These are phyloP conservation scores for Podospora pseudopauciseta DNA, from an alignment of 495 filamentous ascomycete species.

Conservation along the genomic window DNA sequence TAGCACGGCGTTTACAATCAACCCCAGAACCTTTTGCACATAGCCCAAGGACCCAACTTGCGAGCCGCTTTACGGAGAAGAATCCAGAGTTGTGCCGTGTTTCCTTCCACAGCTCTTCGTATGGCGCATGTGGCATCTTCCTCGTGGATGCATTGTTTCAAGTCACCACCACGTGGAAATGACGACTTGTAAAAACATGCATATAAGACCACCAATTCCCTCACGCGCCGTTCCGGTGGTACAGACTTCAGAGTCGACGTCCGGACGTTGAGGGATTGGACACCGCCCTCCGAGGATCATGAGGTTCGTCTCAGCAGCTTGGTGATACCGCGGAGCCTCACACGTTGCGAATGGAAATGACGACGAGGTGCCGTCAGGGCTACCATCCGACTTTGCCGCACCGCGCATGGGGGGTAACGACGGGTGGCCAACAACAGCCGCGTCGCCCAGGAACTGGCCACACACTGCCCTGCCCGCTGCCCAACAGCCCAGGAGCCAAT, in stretches of 20 bases:
- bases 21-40: too few relatives aligned
- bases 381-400: slow-evolving; percentile 1
- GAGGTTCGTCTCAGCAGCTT: background rate
- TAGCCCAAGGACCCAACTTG: too few relatives aligned
- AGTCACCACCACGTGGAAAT: background rate
- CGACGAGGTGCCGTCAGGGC: background rate
- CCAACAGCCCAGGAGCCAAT: background rate
- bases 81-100: too few relatives aligned
- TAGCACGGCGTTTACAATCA: too few relatives aligned
- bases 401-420: background rate
- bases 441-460: background rate
- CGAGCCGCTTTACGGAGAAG: too few relatives aligned
- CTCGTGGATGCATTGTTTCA: background rate
- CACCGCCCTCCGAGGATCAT: background rate
- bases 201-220: background rate
- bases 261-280: background rate
- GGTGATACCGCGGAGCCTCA: background rate
- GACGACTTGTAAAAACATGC: background rate
- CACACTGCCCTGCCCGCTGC: background rate
- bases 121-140: too few relatives aligned
- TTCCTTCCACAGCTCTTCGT: too few relatives aligned
- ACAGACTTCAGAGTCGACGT: background rate
- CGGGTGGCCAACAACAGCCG: background rate
- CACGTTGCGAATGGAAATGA: background rate
- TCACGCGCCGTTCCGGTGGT: background rate